Percentiles rank a stretch among this genome's conserved stretches.
These are phyloP conservation scores for Ophiostoma montium DNA, from an alignment of 2,329 filamentous ascomycete species.

Conservation along the genomic window DNA sequence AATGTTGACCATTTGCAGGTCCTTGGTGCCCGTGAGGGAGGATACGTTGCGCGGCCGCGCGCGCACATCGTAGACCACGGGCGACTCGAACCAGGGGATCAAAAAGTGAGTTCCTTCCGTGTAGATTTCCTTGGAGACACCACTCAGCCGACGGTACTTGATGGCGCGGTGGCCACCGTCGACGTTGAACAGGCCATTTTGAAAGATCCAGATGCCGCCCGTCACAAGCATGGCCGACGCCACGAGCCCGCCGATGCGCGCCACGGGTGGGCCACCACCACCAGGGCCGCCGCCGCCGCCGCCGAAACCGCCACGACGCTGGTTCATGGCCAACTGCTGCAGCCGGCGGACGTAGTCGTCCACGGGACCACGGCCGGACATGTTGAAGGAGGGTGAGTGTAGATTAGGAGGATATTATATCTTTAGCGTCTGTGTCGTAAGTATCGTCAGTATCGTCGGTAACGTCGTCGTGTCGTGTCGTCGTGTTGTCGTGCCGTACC, in stretches of 20 bases:
- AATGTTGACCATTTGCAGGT: slow-evolving; percentile 99
- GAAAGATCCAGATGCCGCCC: slow-evolving; percentile 36
- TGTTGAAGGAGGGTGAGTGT: slow-evolving; percentile 12
- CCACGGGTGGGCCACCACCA: slow-evolving; percentile 21
- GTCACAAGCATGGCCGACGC: slow-evolving; percentile 29
- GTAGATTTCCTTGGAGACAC: slow-evolving; percentile 95
- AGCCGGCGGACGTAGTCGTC: slow-evolving; percentile 38
- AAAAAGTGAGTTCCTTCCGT: slow-evolving; percentile 88
- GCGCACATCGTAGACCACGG: slow-evolving; percentile 93
- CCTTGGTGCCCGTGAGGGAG: slow-evolving; percentile 95
- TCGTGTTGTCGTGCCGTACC: too few species aligned
- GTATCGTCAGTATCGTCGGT: too few species aligned
- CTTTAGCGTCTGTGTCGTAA: too few species aligned
- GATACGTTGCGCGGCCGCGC: slow-evolving; percentile 94
- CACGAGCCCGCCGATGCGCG: slow-evolving; percentile 25
- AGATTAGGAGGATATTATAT: too few species aligned
- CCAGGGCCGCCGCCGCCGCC: slow-evolving; percentile 29
- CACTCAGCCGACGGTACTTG: slow-evolving; percentile 87
- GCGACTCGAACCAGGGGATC: slow-evolving; percentile 95
- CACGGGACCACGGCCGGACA: slow-evolving; percentile 26
- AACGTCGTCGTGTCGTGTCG: not conserved
- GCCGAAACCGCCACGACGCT: slow-evolving; percentile 24
- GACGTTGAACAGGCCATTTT: slow-evolving; percentile 61
- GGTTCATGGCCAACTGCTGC: slow-evolving; percentile 32
- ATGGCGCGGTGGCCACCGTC: slow-evolving; percentile 98